phyloP scores from a whole-genome alignment of 139 green algal genomes.

The Coelastrella sp. region DNA sequence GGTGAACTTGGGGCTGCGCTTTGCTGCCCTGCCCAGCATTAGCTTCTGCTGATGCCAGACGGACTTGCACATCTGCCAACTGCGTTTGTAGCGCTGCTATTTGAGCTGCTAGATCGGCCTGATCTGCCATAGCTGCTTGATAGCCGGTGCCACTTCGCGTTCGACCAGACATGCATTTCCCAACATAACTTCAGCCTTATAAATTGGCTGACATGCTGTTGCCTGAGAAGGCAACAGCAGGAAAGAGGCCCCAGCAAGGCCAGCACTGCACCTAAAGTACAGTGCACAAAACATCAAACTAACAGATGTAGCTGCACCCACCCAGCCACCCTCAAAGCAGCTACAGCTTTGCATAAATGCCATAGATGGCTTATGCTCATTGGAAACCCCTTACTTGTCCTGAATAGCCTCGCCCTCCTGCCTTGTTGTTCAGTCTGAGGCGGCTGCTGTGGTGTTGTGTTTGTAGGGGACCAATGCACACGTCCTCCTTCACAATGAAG shows the following conservation, averaged over 20 bases:
- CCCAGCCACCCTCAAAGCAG: background rate
- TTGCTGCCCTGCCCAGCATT: background rate
- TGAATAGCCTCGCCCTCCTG: too few species aligned
- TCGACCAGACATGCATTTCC: background rate
- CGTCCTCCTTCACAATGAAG: constrained; percentile 48
- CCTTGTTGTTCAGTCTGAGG: background rate
- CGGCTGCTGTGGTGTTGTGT: background rate
- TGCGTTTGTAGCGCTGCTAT: background rate
- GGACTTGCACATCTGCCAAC: background rate
- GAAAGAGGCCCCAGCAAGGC: background rate
- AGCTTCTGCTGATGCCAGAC: background rate
- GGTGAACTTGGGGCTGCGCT: background rate
- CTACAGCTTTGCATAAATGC: background rate
- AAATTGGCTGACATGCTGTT: background rate
- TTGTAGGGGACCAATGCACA: constrained; percentile 84
- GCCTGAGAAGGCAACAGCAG: background rate
- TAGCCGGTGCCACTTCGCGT: background rate
- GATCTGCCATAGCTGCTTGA: background rate
- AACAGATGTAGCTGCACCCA: background rate
- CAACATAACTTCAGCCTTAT: background rate
- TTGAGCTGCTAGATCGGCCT: background rate
- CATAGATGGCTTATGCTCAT: background rate
- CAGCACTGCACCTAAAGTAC: background rate
- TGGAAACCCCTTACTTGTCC: too few species aligned
- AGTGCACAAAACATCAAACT: background rate